phyloP scores from a whole-genome alignment of 2,329 filamentous ascomycete genomes.

The Botrytis pseudocinerea region DNA sequence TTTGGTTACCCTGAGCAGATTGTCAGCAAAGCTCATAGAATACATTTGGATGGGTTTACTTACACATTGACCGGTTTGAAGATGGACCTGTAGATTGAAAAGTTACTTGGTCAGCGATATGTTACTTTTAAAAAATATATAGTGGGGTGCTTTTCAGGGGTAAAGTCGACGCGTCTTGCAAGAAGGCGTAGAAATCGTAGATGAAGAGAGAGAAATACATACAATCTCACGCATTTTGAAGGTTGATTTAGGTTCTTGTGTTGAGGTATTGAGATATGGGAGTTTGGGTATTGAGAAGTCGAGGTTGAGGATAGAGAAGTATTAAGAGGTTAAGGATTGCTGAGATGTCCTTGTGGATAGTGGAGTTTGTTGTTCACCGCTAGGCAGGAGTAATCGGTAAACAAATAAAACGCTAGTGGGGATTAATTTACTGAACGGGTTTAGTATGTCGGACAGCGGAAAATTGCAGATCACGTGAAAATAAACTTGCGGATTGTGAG shows the following conservation, averaged over 20 bases:
- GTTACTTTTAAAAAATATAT: slow-evolving; percentile 44
- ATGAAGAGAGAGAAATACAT: slow-evolving; percentile 44
- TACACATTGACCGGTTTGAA: slow-evolving; percentile 99
- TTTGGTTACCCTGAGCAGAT: slow-evolving; percentile 91
- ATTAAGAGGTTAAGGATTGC: slow-evolving; percentile 29
- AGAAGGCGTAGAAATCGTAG: slow-evolving; percentile 7
- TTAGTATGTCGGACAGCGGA: neutral
- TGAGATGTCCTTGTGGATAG: slow-evolving; percentile 31
- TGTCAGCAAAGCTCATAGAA: slow-evolving; percentile 27
- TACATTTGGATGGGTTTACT: slow-evolving; percentile 45
- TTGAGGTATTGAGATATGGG: slow-evolving; percentile 23
- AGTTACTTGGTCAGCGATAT: slow-evolving; percentile 56
- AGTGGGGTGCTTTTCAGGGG: slow-evolving; percentile 43
- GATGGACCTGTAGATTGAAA: slow-evolving; percentile 77
- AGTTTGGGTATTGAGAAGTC: slow-evolving; percentile 22
- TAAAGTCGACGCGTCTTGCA: slow-evolving; percentile 44
- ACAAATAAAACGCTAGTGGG: slow-evolving; percentile 22
- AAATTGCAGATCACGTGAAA: slow-evolving; percentile 4
- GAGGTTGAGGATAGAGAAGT: slow-evolving; percentile 29
- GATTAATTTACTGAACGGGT: neutral
- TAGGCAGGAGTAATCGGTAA: slow-evolving; percentile 23
- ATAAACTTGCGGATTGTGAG: neutral
- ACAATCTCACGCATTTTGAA: slow-evolving; percentile 74
- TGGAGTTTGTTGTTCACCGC: slow-evolving; percentile 29
- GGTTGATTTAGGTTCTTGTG: slow-evolving; percentile 35